Evolutionary conservation across 352 stramenopile species (phyloP).

Genomic region (Phytophthora foliorum): DNA sequence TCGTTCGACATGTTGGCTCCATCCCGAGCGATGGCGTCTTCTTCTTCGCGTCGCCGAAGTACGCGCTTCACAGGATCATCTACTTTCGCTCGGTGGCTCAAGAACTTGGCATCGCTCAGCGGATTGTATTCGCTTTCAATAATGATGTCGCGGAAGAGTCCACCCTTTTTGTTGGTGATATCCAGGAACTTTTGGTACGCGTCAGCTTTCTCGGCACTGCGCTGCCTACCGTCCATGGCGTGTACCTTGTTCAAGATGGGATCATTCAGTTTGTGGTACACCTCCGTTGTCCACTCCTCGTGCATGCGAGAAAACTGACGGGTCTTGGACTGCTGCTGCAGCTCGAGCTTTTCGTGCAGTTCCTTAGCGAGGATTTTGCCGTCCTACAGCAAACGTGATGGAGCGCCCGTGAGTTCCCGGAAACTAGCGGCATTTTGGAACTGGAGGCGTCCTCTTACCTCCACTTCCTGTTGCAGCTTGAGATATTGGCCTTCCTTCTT

Average conservation of each 20-base stretch:
- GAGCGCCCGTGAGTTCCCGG: neutral
- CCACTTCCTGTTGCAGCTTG: conserved; percentile 77
- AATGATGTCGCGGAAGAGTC: conserved; percentile 86
- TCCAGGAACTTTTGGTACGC: conserved; percentile 83
- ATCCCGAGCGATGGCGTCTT: conserved; percentile 67
- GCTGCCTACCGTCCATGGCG: conserved; percentile 64
- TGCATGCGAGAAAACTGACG: conserved; percentile 79
- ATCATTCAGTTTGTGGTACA: conserved; percentile 82
- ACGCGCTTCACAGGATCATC: conserved; percentile 79
- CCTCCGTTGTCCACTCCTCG: conserved; percentile 69
- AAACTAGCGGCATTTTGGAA: neutral
- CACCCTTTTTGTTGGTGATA: conserved; percentile 86
- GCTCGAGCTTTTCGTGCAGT: conserved; percentile 66
- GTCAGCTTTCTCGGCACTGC: conserved; percentile 42
- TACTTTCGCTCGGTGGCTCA: conserved; percentile 54
- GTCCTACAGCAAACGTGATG: conserved; percentile 36
- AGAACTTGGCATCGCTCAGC: conserved; percentile 68
- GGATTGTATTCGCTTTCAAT: conserved; percentile 89
- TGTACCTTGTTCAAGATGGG: conserved; percentile 64
- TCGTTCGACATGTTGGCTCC: conserved; percentile 48
- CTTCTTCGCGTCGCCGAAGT: conserved; percentile 70
- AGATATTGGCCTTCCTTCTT: conserved; percentile 77
- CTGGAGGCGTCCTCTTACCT: conserved; percentile 36
- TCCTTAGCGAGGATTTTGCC: conserved; percentile 69
- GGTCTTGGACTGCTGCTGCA: conserved; percentile 71